These are phyloP conservation scores for Leptographium wingfieldii DNA, from an alignment of 2,329 filamentous ascomycete species.

Conservation along the genomic window DNA sequence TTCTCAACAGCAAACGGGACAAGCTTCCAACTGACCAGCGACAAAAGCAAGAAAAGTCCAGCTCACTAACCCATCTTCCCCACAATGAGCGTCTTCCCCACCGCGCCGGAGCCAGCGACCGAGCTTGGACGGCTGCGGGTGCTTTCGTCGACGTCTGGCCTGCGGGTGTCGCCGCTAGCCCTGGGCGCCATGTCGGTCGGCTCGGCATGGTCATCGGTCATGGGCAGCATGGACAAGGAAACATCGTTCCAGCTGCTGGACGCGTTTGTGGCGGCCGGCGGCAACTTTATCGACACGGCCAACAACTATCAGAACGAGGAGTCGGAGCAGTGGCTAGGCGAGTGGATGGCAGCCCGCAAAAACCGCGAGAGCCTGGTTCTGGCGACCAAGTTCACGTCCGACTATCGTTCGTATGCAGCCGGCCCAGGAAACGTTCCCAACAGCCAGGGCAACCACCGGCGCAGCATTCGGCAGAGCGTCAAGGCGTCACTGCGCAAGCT, in stretches of 20 bases:
- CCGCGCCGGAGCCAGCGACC: slow-evolving; percentile 19
- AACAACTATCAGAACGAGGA: slow-evolving; percentile 46
- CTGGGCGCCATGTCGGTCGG: slow-evolving; percentile 38
- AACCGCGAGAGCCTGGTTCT: slow-evolving; percentile 42
- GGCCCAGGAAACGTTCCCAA: slow-evolving; percentile 28
- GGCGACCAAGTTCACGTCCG: slow-evolving; percentile 42
- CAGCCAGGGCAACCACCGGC: slow-evolving; percentile 28
- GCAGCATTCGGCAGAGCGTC: slow-evolving; percentile 28
- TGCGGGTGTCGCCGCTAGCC: slow-evolving; percentile 39
- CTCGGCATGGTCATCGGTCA: slow-evolving; percentile 12
- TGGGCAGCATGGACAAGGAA: slow-evolving; percentile 16
- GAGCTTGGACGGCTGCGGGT: slow-evolving; percentile 40
- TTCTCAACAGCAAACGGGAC: too few relatives aligned
- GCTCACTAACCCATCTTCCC: background rate
- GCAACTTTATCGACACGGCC: slow-evolving; percentile 57
- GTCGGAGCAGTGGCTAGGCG: slow-evolving; percentile 44
- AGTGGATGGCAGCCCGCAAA: slow-evolving; percentile 37
- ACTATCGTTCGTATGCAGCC: slow-evolving; percentile 26
- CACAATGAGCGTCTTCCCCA: slow-evolving; percentile 2
- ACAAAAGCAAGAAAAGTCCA: too few relatives aligned
- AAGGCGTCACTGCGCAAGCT: slow-evolving; percentile 32
- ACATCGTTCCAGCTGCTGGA: slow-evolving; percentile 16
- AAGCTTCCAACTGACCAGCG: too few relatives aligned
- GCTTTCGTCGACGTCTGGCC: slow-evolving; percentile 33
- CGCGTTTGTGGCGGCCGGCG: slow-evolving; percentile 28